A percentile compares a stretch with the other conserved stretches of the same genome.
These are phyloP conservation scores for Capsicum baccatum DNA, from an alignment of 257 asterid species.

Conservation along the genomic window DNA sequence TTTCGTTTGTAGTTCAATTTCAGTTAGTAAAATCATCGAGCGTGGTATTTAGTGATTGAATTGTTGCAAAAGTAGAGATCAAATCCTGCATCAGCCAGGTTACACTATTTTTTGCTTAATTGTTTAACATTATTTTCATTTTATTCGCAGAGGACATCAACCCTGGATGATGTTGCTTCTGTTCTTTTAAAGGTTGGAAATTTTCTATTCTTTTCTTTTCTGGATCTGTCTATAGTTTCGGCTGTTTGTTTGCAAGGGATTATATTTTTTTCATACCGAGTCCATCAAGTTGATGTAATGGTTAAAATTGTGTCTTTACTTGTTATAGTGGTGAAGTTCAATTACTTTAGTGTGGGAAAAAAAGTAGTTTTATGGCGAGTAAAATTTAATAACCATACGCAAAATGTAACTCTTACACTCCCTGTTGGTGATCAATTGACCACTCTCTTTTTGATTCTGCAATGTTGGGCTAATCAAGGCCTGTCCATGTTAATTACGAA, in stretches of 20 bases:
- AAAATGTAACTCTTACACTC: background rate
- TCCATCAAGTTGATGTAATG: background rate
- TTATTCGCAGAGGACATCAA: conserved; percentile 40
- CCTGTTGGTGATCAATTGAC: background rate
- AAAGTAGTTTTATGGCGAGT: background rate
- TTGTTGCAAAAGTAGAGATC: background rate
- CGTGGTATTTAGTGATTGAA: background rate
- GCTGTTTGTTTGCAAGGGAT: background rate
- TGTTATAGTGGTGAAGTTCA: background rate
- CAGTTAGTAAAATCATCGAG: background rate
- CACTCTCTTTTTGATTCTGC: background rate
- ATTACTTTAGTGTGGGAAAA: background rate
- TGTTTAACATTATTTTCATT: background rate
- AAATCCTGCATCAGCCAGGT: background rate
- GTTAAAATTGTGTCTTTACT: background rate
- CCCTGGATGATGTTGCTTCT: conserved; percentile 39
- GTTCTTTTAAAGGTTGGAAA: conserved; percentile 35
- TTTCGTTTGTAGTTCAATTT: background rate
- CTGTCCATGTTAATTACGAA: background rate
- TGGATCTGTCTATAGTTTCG: background rate
- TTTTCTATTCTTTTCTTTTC: background rate
- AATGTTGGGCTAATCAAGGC: background rate
- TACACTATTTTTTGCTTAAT: background rate
- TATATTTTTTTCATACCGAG: background rate
- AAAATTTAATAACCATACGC: background rate